Conservation (phyloP, 345 rosid genomes). For the Sonneratia alba region DNA sequence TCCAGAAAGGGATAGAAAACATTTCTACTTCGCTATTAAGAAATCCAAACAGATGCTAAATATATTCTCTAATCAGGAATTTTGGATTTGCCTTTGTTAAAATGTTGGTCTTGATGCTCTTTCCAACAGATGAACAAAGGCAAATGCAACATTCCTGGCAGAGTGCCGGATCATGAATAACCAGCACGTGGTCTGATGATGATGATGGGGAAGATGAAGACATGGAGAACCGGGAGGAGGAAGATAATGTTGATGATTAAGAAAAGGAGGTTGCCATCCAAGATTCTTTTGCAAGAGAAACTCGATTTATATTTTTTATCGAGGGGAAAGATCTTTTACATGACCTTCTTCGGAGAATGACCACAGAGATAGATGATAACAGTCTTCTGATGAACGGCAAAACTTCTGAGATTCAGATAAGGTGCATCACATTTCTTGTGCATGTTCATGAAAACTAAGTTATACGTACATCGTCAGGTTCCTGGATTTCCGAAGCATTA, state of each 20-base stretch:
- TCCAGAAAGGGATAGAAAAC: slow-evolving; percentile 83
- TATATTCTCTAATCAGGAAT: no score
- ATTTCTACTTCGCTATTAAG: slow-evolving; percentile 31
- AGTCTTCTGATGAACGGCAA: neutral
- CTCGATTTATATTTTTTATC: neutral
- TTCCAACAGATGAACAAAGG: slow-evolving; percentile 58
- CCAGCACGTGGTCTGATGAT: neutral
- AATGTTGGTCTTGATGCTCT: slow-evolving; percentile 1
- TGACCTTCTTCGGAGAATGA: neutral
- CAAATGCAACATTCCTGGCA: slow-evolving; percentile 31
- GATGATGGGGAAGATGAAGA: slow-evolving; percentile 12
- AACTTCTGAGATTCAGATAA: no score
- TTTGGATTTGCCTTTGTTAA: no score
- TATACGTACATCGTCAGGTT: neutral
- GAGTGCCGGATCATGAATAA: neutral
- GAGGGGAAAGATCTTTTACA: no score
- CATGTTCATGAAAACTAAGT: no score
- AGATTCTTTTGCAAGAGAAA: neutral
- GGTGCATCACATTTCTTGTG: no score
- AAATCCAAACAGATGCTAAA: neutral
- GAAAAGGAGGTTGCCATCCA: slow-evolving; percentile 9
- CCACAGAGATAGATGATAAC: no score
- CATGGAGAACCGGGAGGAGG: slow-evolving; percentile 12
- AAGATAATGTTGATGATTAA: slow-evolving; percentile 14
- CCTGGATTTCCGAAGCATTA: neutral